Percentiles rank a stretch among this genome's conserved stretches.
Evolutionary conservation across 371 early-diverging fungal species (phyloP).

Genomic region (Mucor mucedo): DNA sequence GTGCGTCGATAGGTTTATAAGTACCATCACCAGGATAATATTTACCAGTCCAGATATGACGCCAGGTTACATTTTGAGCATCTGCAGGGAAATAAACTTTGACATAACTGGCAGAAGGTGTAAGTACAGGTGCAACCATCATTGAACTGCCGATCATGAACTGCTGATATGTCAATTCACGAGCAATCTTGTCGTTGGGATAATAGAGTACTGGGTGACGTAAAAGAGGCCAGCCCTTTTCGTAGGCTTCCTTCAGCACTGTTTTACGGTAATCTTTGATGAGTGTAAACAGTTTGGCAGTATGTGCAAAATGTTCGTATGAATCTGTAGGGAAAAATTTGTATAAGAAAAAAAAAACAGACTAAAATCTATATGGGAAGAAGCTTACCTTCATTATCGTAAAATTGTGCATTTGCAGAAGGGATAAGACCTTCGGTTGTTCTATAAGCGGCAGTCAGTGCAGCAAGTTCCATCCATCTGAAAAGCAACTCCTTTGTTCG

Average conservation of each 20-base stretch:
- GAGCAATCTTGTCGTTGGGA: conserved; percentile 43
- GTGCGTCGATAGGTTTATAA: conserved; percentile 44
- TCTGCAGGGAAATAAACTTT: conserved; percentile 54
- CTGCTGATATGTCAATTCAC: conserved; percentile 41
- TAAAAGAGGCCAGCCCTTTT: conserved; percentile 56
- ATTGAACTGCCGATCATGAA: conserved; percentile 41
- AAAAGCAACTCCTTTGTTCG: conserved; percentile 47
- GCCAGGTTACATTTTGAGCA: conserved; percentile 36
- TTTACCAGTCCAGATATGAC: conserved; percentile 54
- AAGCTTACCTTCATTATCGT: conserved; percentile 51
- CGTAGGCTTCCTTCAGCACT: conserved; percentile 51
- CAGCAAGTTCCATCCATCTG: conserved; percentile 62
- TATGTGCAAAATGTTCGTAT: conserved; percentile 42
- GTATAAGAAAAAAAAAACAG: not conserved
- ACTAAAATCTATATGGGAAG: not conserved
- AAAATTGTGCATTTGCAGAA: conserved; percentile 57
- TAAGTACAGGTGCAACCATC: conserved; percentile 43
- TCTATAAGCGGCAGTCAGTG: conserved; percentile 51
- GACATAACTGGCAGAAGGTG: conserved; percentile 44
- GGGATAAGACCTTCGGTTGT: conserved; percentile 57
- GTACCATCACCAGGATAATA: conserved; percentile 45
- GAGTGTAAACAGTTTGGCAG: conserved; percentile 38
- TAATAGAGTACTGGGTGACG: conserved; percentile 58
- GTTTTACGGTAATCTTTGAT: conserved; percentile 44
- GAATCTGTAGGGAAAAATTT: conserved; percentile 29